Conservation (phyloP, 2,329 filamentous ascomycete species). For the Sordariomycetes sp. region DNA sequence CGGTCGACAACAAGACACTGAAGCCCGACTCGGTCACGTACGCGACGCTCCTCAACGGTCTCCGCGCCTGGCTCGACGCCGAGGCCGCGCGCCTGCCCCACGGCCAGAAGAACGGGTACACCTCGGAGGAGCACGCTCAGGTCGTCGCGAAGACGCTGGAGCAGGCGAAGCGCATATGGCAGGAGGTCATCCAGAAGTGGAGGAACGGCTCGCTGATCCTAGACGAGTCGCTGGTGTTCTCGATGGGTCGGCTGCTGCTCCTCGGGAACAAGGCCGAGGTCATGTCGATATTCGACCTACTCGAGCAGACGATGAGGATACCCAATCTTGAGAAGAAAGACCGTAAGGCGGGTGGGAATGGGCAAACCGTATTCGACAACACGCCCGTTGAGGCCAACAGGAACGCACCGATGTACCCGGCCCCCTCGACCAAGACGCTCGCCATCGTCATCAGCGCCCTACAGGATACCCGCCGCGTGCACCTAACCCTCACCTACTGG, state of each 20-base stretch:
- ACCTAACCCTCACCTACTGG: slow-evolving; percentile 68
- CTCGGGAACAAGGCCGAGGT: slow-evolving; percentile 49
- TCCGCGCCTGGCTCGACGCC: slow-evolving; percentile 35
- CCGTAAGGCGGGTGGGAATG: not conserved
- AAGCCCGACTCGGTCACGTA: slow-evolving; percentile 62
- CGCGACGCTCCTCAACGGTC: slow-evolving; percentile 67
- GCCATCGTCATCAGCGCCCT: slow-evolving; percentile 57
- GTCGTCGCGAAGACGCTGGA: slow-evolving; percentile 35
- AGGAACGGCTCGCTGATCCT: slow-evolving; percentile 53
- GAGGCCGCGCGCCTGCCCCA: slow-evolving; percentile 13
- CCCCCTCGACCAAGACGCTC: slow-evolving; percentile 44
- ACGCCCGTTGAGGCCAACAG: not conserved
- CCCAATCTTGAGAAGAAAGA: slow-evolving; percentile 21
- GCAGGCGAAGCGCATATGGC: slow-evolving; percentile 67
- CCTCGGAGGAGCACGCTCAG: slow-evolving; percentile 7
- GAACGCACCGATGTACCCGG: slow-evolving; percentile 18
- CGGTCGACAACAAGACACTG: slow-evolving; percentile 50
- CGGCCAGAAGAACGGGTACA: slow-evolving; percentile 13
- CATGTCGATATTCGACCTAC: slow-evolving; percentile 58
- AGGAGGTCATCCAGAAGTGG: slow-evolving; percentile 69
- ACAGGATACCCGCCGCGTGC: slow-evolving; percentile 42
- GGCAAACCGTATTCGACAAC: not conserved
- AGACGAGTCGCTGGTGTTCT: slow-evolving; percentile 66
- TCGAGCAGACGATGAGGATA: slow-evolving; percentile 74
- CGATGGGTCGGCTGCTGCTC: slow-evolving; percentile 71